Evolutionary conservation across 164 flowering plant species (phyloP).

Genomic region (Protea cynaroides): DNA sequence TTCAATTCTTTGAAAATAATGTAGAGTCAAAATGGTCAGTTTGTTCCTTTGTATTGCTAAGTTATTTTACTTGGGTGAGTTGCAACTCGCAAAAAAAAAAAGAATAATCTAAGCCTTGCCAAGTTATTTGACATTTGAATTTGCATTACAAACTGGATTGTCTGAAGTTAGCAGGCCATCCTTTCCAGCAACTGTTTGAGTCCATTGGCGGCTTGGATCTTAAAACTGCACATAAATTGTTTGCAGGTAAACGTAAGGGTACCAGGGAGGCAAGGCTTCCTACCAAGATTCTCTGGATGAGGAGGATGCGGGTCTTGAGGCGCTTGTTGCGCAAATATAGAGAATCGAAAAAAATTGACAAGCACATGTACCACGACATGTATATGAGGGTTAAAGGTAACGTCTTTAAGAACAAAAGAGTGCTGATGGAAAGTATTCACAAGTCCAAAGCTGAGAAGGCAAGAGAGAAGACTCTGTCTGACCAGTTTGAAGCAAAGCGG

Average conservation of each 20-base stretch:
- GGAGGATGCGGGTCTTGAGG: constrained; percentile 27
- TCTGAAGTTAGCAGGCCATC: background rate
- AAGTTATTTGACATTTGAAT: background rate
- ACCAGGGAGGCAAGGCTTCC: constrained; percentile 34
- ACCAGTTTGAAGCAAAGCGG: constrained; percentile 27
- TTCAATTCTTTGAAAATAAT: no score
- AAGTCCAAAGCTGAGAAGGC: constrained; percentile 28
- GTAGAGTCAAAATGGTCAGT: no score
- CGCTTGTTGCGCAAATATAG: constrained; percentile 30
- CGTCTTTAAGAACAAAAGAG: constrained; percentile 32
- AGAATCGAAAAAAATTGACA: constrained; percentile 25
- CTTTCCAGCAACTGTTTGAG: background rate
- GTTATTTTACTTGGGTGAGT: no score
- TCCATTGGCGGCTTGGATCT: background rate
- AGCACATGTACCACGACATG: constrained; percentile 31
- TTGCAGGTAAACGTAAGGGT: constrained; percentile 25
- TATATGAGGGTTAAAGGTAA: constrained; percentile 35
- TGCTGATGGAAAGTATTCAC: constrained; percentile 35
- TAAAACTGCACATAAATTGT: background rate
- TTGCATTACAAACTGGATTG: background rate
- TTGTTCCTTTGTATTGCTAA: no score
- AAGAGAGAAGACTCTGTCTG: constrained; percentile 18
- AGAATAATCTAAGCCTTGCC: background rate
- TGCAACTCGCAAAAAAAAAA: no score
- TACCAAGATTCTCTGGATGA: constrained; percentile 33